Conservation (phyloP, 2,329 filamentous ascomycete species). For the Cordyceps javanica region DNA sequence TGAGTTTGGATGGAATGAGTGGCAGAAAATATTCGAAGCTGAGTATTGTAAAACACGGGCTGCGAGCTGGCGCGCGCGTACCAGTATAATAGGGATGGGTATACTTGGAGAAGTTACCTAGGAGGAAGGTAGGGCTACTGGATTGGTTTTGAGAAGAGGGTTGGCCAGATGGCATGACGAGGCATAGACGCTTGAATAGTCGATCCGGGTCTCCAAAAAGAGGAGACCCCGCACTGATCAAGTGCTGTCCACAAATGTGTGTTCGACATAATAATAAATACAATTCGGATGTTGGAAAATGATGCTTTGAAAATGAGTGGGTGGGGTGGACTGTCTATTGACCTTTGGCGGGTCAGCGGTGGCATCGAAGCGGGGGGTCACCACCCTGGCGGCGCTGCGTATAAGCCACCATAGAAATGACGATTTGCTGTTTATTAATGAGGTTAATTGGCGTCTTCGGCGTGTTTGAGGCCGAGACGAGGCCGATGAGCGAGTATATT, state of each 20-base stretch:
- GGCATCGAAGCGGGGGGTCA: neutral
- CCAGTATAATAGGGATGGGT: neutral
- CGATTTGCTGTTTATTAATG: neutral
- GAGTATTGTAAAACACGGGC: neutral
- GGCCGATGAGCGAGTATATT: neutral
- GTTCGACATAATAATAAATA: neutral
- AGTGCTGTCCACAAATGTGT: neutral
- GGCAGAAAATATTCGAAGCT: neutral
- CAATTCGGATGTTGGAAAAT: neutral
- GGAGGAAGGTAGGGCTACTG: neutral
- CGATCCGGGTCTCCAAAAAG: neutral
- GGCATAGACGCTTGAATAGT: neutral
- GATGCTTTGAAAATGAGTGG: neutral
- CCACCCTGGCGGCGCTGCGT: neutral
- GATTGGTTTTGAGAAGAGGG: neutral
- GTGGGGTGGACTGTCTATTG: neutral
- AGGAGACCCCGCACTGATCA: neutral
- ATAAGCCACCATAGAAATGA: neutral
- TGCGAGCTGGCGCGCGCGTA: neutral
- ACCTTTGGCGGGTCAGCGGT: neutral
- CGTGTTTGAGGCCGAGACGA: neutral
- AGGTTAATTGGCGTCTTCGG: neutral
- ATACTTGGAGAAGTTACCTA: neutral
- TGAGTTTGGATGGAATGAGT: neutral
- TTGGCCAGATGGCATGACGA: neutral